These are phyloP conservation scores for Lentinula aciculospora DNA, from an alignment of 768 basidiomycete genomes.

Conservation along the genomic window DNA sequence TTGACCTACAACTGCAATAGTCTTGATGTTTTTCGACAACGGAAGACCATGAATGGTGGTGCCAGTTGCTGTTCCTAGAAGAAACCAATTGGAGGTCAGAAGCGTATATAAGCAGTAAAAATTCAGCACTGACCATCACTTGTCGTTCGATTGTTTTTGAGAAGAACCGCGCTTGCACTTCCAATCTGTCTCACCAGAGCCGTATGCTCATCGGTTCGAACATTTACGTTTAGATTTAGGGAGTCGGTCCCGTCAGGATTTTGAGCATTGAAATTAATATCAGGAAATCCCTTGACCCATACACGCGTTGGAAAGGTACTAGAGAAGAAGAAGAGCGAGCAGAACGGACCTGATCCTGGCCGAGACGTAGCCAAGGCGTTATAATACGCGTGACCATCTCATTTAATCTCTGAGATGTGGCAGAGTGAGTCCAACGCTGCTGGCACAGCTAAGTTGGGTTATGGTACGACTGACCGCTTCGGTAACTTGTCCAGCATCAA, in stretches of 20 bases:
- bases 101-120: background rate
- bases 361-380: slow-evolving; percentile 39
- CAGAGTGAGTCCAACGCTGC: background rate
- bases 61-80: slow-evolving; percentile 17
- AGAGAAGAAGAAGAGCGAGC: background rate
- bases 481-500: slow-evolving; percentile 29
- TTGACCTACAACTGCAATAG: slow-evolving; percentile 55
- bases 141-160: slow-evolving; percentile 54
- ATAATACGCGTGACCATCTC: slow-evolving; percentile 43
- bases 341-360: slow-evolving; percentile 37
- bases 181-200: slow-evolving; percentile 59
- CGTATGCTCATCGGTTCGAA: slow-evolving; percentile 38
- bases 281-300: slow-evolving; percentile 33
- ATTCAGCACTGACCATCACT: slow-evolving; percentile 20
- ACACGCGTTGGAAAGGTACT: background rate
- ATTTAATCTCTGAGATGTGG: slow-evolving; percentile 28
- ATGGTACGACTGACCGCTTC: slow-evolving; percentile 17
- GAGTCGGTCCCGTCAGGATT: slow-evolving; percentile 39
- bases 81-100: background rate
- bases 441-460: background rate
- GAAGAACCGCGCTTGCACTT: slow-evolving; percentile 57
- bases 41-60: slow-evolving; percentile 36
- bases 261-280: slow-evolving; percentile 34
- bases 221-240: slow-evolving; percentile 36
- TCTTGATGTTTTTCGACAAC: slow-evolving; percentile 41